phyloP scores from a whole-genome alignment of 208 protist genomes.

The Porcisia deanei region DNA sequence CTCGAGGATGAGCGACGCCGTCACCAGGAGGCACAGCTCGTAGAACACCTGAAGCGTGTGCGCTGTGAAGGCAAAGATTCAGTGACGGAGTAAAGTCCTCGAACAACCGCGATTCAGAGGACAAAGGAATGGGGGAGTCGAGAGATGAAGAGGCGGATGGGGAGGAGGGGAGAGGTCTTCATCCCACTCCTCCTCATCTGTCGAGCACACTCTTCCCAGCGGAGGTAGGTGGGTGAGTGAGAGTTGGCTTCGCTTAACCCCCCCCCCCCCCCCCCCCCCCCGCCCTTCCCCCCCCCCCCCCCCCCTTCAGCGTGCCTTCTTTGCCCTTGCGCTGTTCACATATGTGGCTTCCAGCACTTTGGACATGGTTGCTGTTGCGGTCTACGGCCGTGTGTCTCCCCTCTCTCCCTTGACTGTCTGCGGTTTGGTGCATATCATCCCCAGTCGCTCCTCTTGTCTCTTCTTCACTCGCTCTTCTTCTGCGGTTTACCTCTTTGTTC shows the following conservation, averaged over 20 bases:
- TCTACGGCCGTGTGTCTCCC: too few species aligned
- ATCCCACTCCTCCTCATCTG: not conserved
- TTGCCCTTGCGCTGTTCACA: not conserved
- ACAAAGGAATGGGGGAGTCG: not conserved
- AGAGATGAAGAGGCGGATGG: not conserved
- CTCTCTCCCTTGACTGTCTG: not conserved
- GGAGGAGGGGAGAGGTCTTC: not conserved
- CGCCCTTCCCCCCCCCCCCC: too few species aligned
- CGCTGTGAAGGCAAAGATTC: conserved; percentile 35
- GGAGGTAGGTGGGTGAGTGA: not conserved
- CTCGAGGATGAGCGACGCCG: conserved; percentile 48
- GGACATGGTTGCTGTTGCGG: not conserved
- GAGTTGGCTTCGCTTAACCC: not conserved
- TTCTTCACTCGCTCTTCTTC: not conserved
- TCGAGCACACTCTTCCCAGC: not conserved
- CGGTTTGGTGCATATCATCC: not conserved
- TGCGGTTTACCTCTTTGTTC: not conserved
- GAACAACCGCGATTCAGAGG: not conserved
- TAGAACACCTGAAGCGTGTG: conserved; percentile 71
- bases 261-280: not conserved
- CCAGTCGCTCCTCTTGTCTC: not conserved
- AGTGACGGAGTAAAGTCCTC: not conserved
- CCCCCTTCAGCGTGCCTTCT: not conserved
- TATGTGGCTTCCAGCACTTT: not conserved
- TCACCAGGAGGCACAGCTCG: conserved; percentile 62